Percentiles rank a stretch among this genome's conserved stretches.
Evolutionary conservation across 2,329 filamentous ascomycete genomes (phyloP).

Genomic region (Cyphellophora europaea): DNA sequence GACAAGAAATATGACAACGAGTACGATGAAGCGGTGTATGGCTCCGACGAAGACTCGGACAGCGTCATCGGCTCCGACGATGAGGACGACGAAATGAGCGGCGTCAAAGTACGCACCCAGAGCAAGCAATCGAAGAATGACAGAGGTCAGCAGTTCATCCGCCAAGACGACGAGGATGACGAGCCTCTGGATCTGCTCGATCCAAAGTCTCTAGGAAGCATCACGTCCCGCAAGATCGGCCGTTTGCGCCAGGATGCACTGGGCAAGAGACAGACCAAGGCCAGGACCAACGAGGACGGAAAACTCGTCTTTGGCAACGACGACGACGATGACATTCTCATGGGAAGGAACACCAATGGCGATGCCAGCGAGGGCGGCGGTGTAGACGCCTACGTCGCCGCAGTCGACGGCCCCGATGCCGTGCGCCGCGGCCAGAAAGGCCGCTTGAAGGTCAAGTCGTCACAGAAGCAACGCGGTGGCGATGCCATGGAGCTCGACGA

Average conservation of each 20-base stretch:
- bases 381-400: constrained; percentile 53
- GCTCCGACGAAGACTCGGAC: constrained; percentile 53
- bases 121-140: constrained; percentile 45
- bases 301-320: constrained; percentile 32
- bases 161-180: constrained; percentile 68
- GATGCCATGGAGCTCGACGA: constrained; percentile 36
- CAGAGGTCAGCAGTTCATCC: constrained; percentile 63
- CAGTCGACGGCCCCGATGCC: constrained; percentile 51
- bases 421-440: constrained; percentile 49
- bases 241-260: constrained; percentile 30
- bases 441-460: constrained; percentile 49
- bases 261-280: constrained; percentile 30
- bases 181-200: constrained; percentile 92
- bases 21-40: constrained; percentile 94
- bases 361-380: constrained; percentile 18
- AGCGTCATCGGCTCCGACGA: constrained; percentile 52
- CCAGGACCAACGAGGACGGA: constrained; percentile 34
- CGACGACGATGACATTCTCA: constrained; percentile 24
- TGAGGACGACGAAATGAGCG: constrained; percentile 25
- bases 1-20: constrained; percentile 36
- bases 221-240: constrained; percentile 44
- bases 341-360: constrained; percentile 39
- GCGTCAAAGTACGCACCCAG: constrained; percentile 17
- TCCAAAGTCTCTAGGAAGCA: constrained; percentile 78
- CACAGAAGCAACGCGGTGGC: constrained; percentile 26